Base-by-base conservation (phyloP, 805 yeast genomes). In the Candida hungchunana region DNA sequence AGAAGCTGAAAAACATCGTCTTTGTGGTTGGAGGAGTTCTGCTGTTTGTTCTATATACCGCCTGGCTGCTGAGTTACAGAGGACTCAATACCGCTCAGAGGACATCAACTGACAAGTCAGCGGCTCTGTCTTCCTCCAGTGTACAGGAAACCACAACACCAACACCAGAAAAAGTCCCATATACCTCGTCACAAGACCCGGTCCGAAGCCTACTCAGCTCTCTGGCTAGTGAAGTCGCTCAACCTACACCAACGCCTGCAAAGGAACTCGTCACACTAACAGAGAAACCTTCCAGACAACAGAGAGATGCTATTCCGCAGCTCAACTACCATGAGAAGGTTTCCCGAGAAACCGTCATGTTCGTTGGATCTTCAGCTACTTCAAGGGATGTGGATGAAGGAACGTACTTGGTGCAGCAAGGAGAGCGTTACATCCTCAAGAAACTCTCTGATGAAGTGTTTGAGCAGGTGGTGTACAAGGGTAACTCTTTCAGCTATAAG, bases 331-430 rank as follows among this genome's bases (percentile, higher is more conserved):
- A 27, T 2, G 11, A 3, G 3, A 14, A 17, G 11, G 9, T 13
- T 11, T 10, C 20, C 9, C 12, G 16, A 12, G 27, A 18, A 11
- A n/a, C 28, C 3, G 14, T 31, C 8, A 14, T 16, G 20, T 39
- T 39, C 18, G 15, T 34, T 6, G 34, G 39, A 18, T 20, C 13
- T 9, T 7, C 15, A n/a, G 6, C 12, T 5, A 34, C 40, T n/a
- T 34, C 40, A 4, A 56, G 57, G 17, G 53, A 51, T 7, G 47
- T 47, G 5, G 80, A 74, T 40, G 68, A 71, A 22, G 80, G 79
- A 2, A 50, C 63, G 14, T 69, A 69, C 34, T 33, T 54, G 15
- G 47, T 53, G 3, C 36, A 47, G 1, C 48, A 42, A 6, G 36
- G 45, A 14, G 37, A 39, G 4, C 12, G 33, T 7, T 59, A 48